These are phyloP conservation scores for Linanthus parryae DNA, from an alignment of 148 eudicot genomes.

Conservation along the genomic window DNA sequence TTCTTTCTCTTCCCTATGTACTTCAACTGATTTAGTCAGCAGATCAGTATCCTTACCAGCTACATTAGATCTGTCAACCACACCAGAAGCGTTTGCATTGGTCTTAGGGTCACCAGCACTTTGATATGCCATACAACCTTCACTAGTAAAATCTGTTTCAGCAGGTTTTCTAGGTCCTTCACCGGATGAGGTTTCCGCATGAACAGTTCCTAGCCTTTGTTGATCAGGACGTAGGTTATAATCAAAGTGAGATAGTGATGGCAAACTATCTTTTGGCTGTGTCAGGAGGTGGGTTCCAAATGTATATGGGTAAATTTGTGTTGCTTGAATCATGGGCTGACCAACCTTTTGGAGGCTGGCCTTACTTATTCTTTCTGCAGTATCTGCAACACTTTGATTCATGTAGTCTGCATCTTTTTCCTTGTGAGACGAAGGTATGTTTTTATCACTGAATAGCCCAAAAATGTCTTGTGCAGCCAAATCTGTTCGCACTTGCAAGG, in stretches of 20 bases:
- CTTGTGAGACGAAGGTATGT: constrained; percentile 12
- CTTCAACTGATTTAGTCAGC: constrained; percentile 12
- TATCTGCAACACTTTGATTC: constrained; percentile 11
- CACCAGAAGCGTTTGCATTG: neutral
- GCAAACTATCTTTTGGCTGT: neutral
- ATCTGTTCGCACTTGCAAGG: constrained; percentile 15
- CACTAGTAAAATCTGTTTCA: constrained; percentile 6
- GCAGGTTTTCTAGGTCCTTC: constrained; percentile 9
- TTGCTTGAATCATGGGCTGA: constrained; percentile 15
- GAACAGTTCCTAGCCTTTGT: constrained; percentile 10
- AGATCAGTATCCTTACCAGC: constrained; percentile 4
- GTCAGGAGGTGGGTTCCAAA: neutral
- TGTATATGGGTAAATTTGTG: constrained; percentile 5
- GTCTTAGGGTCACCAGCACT: constrained; percentile 3
- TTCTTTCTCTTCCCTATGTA: constrained; percentile 13
- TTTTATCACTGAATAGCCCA: constrained; percentile 14
- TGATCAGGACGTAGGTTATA: constrained; percentile 3
- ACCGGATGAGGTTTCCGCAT: constrained; percentile 11
- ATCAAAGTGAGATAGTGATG: neutral
- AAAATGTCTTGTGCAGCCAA: constrained; percentile 10
- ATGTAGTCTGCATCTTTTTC: constrained; percentile 5
- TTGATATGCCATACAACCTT: constrained; percentile 7
- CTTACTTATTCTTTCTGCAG: constrained; percentile 11
- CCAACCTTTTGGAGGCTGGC: constrained; percentile 6
- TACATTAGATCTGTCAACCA: constrained; percentile 8